phyloP scores from a whole-genome alignment of 1,284 basidiomycete genomes.

The Anthracocystis walkeri region DNA sequence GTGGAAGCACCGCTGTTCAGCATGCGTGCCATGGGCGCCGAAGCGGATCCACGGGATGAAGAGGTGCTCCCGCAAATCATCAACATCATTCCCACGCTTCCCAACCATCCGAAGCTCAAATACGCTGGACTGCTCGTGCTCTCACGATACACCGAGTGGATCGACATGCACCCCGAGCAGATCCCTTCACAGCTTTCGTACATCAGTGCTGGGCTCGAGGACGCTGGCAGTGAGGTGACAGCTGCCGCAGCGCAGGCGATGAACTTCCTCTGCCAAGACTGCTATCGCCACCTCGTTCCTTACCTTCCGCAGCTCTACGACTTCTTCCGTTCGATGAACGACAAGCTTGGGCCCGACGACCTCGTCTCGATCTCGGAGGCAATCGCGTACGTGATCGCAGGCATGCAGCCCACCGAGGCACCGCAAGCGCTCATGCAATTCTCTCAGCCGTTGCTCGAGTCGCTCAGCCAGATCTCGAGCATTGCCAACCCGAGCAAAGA shows the following conservation, averaged over 20 bases:
- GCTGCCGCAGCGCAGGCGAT: conserved; percentile 96
- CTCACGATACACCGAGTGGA: conserved; percentile 97
- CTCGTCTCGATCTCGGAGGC: conserved; percentile 92
- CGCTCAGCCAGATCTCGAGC: conserved; percentile 69
- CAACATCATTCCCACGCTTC: conserved; percentile 90
- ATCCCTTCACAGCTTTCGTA: conserved; percentile 88
- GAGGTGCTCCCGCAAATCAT: conserved; percentile 92
- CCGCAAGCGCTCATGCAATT: conserved; percentile 87
- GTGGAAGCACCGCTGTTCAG: conserved; percentile 98
- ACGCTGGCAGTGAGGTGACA: conserved; percentile 75
- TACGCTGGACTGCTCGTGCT: conserved; percentile 96
- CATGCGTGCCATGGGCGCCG: conserved; percentile 97
- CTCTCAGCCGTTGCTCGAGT: conserved; percentile 74
- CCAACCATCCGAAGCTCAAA: conserved; percentile 88
- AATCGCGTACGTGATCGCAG: conserved; percentile 92
- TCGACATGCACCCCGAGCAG: conserved; percentile 87
- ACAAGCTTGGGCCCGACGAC: conserved; percentile 86
- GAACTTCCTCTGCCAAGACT: conserved; percentile 97
- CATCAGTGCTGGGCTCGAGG: conserved; percentile 88
- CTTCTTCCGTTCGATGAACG: conserved; percentile 83
- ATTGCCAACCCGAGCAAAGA: conserved; percentile 71
- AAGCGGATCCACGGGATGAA: conserved; percentile 86
- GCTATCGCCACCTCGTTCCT: conserved; percentile 85
- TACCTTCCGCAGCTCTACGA: conserved; percentile 91
- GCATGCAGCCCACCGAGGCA: conserved; percentile 83